Percentiles rank a stretch among this genome's conserved stretches.
Conservation (phyloP, 73 alveolate genomes). For the Paramecium bursaria region DNA sequence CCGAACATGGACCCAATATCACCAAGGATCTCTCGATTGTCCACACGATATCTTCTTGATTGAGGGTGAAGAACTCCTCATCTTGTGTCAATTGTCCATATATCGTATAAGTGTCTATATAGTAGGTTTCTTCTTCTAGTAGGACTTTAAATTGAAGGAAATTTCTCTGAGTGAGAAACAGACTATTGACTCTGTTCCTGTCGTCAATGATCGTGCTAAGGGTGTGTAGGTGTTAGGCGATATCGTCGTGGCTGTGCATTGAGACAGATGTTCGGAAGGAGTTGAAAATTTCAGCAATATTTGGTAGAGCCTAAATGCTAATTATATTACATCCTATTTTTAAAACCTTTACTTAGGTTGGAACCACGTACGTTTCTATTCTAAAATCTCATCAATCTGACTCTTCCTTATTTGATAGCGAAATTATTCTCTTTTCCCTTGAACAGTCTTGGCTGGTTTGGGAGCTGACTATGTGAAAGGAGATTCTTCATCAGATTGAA, state of each 20-base stretch:
- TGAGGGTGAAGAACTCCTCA: constrained; percentile 19
- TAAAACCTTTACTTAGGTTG: constrained; percentile 3
- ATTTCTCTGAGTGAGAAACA: constrained; percentile 34
- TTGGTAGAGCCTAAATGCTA: neutral
- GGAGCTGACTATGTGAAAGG: neutral
- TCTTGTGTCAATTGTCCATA: constrained; percentile 37
- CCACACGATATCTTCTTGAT: constrained; percentile 18
- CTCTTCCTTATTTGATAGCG: constrained; percentile 15
- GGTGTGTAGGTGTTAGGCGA: neutral
- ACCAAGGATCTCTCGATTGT: neutral
- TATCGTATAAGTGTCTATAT: constrained; percentile 28
- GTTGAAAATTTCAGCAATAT: neutral
- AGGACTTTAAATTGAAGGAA: constrained; percentile 25
- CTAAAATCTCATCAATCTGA: constrained; percentile 31
- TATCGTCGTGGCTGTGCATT: neutral
- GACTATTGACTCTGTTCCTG: constrained; percentile 22
- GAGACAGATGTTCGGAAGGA: neutral
- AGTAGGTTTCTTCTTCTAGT: constrained; percentile 39
- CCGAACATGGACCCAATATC: neutral
- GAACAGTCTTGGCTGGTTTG: constrained; percentile 7
- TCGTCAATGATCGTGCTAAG: constrained; percentile 26
- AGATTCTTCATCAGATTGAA: constrained; percentile 51
- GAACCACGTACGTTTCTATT: constrained; percentile 52
- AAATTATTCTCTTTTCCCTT: constrained; percentile 39
- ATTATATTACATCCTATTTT: neutral